phyloP scores from a whole-genome alignment of 2,329 filamentous ascomycete species.

The Hypomyces perniciosus region DNA sequence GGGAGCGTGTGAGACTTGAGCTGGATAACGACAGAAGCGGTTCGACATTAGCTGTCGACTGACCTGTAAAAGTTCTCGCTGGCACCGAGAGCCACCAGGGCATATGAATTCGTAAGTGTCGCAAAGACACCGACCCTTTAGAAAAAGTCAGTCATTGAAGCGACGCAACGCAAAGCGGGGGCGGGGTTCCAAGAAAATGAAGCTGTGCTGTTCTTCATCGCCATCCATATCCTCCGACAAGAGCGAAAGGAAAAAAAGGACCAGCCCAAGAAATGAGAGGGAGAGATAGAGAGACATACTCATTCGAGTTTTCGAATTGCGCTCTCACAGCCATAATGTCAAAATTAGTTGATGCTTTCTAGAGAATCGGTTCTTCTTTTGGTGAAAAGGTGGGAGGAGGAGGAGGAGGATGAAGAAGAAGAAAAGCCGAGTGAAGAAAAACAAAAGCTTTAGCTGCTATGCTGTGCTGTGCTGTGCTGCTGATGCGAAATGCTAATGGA shows the following conservation, averaged over 20 bases:
- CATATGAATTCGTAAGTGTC: conserved; percentile 95
- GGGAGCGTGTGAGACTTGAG: not conserved
- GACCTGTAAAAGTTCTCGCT: conserved; percentile 98
- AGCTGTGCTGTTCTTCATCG: not conserved
- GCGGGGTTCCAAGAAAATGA: conserved; percentile 14
- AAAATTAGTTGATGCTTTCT: not conserved
- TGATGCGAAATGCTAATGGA: not conserved
- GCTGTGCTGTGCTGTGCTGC: not conserved
- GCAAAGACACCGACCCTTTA: conserved; percentile 89
- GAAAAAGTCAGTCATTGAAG: conserved; percentile 8
- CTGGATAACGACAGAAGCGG: not conserved
- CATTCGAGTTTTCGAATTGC: conserved; percentile 86
- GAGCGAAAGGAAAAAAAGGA: not conserved
- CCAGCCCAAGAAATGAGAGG: not conserved
- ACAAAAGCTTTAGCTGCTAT: not conserved
- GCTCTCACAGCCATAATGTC: conserved; percentile 59
- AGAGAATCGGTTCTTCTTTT: not conserved
- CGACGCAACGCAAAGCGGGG: conserved; percentile 15
- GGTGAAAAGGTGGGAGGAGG: not conserved
- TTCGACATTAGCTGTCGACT: conserved; percentile 3
- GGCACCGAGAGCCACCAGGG: conserved; percentile 86
- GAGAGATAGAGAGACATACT: conserved; percentile 52
- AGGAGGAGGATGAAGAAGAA: not conserved
- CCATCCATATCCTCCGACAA: not conserved
- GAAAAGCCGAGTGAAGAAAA: not conserved